These are phyloP conservation scores for Paraphysoderma sedebokerense DNA, from an alignment of 371 early-diverging fungal species.

Conservation along the genomic window DNA sequence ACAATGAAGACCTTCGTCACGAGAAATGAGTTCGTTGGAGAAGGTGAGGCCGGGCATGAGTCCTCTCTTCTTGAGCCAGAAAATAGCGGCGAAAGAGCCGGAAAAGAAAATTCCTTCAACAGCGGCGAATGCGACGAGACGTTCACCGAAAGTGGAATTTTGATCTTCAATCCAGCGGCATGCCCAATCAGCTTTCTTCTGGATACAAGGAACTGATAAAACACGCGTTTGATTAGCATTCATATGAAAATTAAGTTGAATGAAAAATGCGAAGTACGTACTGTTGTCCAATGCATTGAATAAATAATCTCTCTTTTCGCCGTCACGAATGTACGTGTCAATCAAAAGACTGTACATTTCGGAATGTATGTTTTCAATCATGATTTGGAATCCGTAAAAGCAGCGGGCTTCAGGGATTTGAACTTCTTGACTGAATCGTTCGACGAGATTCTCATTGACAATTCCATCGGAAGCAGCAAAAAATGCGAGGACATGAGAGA, in stretches of 20 bases:
- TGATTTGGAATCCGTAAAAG: constrained; percentile 99
- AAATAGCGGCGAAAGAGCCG: constrained; percentile 98
- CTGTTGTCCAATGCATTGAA: constrained; percentile 95
- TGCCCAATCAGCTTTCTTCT: constrained; percentile 98
- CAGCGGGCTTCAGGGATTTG: constrained; percentile 96
- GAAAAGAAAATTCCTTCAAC: constrained; percentile 99
- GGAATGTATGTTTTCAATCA: constrained; percentile 99
- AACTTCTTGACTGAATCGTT: constrained; percentile 93
- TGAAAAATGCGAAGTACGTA: constrained; percentile 15
- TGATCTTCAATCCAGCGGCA: constrained; percentile 85
- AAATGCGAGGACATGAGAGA: constrained; percentile 96
- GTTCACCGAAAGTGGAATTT: constrained; percentile 78
- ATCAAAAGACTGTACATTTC: constrained; percentile 98
- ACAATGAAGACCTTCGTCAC: constrained; percentile 99
- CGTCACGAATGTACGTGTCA: constrained; percentile 95
- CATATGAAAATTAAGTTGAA: neutral
- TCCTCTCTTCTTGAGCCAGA: constrained; percentile 99
- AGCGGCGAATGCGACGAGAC: constrained; percentile 97
- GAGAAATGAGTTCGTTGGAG: constrained; percentile 97
- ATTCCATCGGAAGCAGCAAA: constrained; percentile 99
- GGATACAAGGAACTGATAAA: constrained; percentile 76
- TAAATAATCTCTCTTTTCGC: constrained; percentile 64
- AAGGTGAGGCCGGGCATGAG: constrained; percentile 99
- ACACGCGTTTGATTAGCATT: neutral
- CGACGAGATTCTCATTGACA: constrained; percentile 97